Evolutionary conservation across 2,329 filamentous ascomycete species (phyloP), one percentile per base, ranked within the genome.

Genomic region (Aulographum hederae): DNA sequence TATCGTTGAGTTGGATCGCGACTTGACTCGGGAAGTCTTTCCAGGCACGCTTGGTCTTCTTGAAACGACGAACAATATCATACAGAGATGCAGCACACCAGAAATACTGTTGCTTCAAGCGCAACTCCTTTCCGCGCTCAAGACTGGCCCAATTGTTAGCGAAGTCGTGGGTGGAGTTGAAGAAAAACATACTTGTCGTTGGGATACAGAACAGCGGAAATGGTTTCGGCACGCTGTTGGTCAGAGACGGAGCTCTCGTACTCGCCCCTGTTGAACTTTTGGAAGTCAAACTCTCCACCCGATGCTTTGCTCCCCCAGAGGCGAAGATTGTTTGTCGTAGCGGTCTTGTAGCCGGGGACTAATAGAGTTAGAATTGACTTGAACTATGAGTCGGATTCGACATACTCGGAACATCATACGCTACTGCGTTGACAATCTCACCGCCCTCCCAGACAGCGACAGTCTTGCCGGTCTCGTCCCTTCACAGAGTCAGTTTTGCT

Each of bases 71-170:
- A 37, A 98, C 78, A 50, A 98, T 98, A 47, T 98, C 89, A 49
- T 82, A 82, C 3, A 98, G 67, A 12, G 89, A 98, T 12, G 89
- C 89, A 32, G 89, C 85, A 48, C 93, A 92, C 89, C 89, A 98
- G 61, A 98, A 98, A 66, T 98, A 98, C 55, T 98, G 89, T 56
- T 98, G 89, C 69, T 98, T 98, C 54, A 98, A 59, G 33, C 89
- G 81, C 39, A 98, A 72, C 62, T 98, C 89, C 57, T 98, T 98
- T 39, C 89, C 89, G 41, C 84, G 72, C 42, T 95, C 86, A 28
- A 98, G 69, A 56, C n/a, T n/a, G n/a, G n/a, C n/a, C n/a, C 49
- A 53, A 18, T 6, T 2, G 8, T 17, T 25, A 25, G 21, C 21
- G 13, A 13, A 25, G 13, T 10, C 10, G 21, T 25, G 21, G 21